A percentile compares a stretch with the other conserved stretches of the same genome.
phyloP scores from a whole-genome alignment of 1,284 basidiomycete species.

The Leccinum laetum region DNA sequence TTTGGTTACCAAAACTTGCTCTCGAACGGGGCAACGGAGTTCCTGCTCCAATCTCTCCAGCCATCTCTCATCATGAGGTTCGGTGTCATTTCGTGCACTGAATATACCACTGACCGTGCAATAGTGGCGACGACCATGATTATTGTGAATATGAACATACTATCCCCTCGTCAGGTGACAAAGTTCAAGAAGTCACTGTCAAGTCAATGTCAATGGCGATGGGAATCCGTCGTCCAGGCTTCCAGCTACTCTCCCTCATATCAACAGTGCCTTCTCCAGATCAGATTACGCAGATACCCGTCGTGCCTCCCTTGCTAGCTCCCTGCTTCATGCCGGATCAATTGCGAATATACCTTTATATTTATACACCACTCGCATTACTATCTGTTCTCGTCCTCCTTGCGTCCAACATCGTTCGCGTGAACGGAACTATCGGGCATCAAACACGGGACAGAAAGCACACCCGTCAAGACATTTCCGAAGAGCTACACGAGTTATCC shows the following conservation, averaged over 20 bases:
- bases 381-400: slow-evolving; percentile 44
- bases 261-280: slow-evolving; percentile 38
- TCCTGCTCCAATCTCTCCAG: slow-evolving; percentile 64
- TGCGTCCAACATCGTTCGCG: slow-evolving; percentile 30
- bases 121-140: slow-evolving; percentile 86
- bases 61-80: slow-evolving; percentile 77
- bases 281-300: slow-evolving; percentile 28
- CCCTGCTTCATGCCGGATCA: slow-evolving; percentile 75
- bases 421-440: slow-evolving; percentile 11
- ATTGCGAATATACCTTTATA: slow-evolving; percentile 53
- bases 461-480: slow-evolving; percentile 10
- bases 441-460: slow-evolving; percentile 8
- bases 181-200: slow-evolving; percentile 72
- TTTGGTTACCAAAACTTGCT: slow-evolving; percentile 84
- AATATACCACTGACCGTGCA: slow-evolving; percentile 6
- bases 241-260: slow-evolving; percentile 79
- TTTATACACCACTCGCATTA: slow-evolving; percentile 50
- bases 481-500: slow-evolving; percentile 13
- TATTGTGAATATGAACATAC: slow-evolving; percentile 78
- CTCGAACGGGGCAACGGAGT: slow-evolving; percentile 69
- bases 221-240: slow-evolving; percentile 77
- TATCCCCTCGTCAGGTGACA: slow-evolving; percentile 28
- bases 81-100: slow-evolving; percentile 19
- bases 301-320: slow-evolving; percentile 36
- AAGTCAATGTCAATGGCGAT: slow-evolving; percentile 84